phyloP scores from a whole-genome alignment of 768 basidiomycete genomes.

The Mycena olivaceomarginata region DNA sequence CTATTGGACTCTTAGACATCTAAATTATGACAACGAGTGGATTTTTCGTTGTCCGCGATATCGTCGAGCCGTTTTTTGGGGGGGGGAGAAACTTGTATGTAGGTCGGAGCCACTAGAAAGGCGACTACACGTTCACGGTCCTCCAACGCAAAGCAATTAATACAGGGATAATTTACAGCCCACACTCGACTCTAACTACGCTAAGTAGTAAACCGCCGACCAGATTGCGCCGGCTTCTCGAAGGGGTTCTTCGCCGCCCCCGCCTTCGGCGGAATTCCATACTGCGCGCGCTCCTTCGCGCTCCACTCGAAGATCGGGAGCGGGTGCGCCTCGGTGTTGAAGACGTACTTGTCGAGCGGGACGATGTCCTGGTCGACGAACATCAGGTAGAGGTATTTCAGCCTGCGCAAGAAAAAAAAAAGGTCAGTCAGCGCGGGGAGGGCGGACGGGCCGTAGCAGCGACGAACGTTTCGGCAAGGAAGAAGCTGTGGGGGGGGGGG shows the following conservation, averaged over 20 bases:
- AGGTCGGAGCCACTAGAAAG: too few species aligned
- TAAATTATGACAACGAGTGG: too few species aligned
- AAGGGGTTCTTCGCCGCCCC: not conserved
- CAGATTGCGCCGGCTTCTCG: not conserved
- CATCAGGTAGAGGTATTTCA: slow-evolving; percentile 84
- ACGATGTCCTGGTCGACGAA: slow-evolving; percentile 80
- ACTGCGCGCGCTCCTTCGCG: slow-evolving; percentile 68
- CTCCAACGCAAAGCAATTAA: slow-evolving; percentile 10
- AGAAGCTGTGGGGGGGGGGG: slow-evolving; percentile 54
- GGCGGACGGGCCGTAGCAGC: not conserved
- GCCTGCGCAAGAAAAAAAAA: slow-evolving; percentile 53
- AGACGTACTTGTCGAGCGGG: slow-evolving; percentile 72
- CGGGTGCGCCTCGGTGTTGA: slow-evolving; percentile 86
- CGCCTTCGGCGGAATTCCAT: slow-evolving; percentile 57
- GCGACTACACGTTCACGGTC: too few species aligned
- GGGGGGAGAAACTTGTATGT: too few species aligned
- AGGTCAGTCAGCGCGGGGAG: not conserved
- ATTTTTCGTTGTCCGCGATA: too few species aligned
- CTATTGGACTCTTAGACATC: too few species aligned
- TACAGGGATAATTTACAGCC: slow-evolving; percentile 35
- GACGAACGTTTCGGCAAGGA: slow-evolving; percentile 66
- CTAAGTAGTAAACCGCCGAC: not conserved
- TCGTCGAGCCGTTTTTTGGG: too few species aligned
- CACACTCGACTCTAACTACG: not conserved
- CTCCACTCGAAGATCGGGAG: slow-evolving; percentile 84